phyloP scores from a whole-genome alignment of 1,139 yeast genomes.

The Kodamaea anthophila region DNA sequence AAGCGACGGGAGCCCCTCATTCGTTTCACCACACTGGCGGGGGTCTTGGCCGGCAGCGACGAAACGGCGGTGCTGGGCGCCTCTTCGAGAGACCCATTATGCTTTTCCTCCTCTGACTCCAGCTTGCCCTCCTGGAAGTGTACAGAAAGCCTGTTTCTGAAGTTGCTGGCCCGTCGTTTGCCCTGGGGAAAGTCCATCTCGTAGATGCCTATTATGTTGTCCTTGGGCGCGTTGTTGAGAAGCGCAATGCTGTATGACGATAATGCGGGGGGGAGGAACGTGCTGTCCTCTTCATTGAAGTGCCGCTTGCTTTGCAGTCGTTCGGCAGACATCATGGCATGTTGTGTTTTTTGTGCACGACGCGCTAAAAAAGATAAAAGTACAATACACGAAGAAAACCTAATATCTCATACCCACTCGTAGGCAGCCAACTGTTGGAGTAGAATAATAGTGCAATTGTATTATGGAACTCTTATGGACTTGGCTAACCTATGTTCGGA shows the following conservation, averaged over 20 bases:
- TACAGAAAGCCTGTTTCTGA: conserved; percentile 28
- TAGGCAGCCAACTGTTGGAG: too few relatives aligned
- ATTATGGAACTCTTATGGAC: too few relatives aligned
- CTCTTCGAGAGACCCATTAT: conserved; percentile 9
- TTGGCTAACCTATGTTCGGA: too few relatives aligned
- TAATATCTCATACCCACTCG: too few relatives aligned
- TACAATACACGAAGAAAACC: too few relatives aligned
- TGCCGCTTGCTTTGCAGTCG: conserved; percentile 12
- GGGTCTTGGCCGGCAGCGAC: conserved; percentile 14
- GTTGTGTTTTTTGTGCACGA: conserved; percentile 3
- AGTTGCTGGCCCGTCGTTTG: conserved; percentile 11
- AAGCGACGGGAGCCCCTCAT: conserved; percentile 28
- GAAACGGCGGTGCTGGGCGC: conserved; percentile 8
- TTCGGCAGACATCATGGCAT: conserved; percentile 2
- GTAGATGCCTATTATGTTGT: conserved; percentile 26
- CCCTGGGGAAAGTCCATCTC: conserved; percentile 28
- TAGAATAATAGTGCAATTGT: too few relatives aligned
- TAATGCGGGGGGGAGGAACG: conserved; percentile 58
- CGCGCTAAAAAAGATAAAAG: conserved; percentile 4
- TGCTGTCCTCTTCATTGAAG: conserved; percentile 43
- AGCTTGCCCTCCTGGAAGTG: conserved; percentile 21
- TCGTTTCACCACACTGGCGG: conserved; percentile 19
- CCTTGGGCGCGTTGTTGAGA: conserved; percentile 12
- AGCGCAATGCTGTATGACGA: conserved; percentile 49
- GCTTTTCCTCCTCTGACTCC: conserved; percentile 8